Conservation (phyloP, 2,329 filamentous ascomycete species). For the Penicillium sp. region DNA sequence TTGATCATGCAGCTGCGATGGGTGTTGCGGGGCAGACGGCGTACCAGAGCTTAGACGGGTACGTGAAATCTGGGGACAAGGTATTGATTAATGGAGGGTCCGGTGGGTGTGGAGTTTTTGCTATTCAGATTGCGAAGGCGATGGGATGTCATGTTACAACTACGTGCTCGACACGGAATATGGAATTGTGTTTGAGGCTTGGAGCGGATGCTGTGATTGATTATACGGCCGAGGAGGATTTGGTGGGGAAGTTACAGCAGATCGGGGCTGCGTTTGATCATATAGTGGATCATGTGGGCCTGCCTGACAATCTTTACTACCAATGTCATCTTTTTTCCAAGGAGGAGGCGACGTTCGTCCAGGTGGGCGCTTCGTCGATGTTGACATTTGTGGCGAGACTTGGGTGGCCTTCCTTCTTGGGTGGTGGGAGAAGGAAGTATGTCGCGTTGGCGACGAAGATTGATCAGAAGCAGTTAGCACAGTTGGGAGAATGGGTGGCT, state of each 20-base stretch:
- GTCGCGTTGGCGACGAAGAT: constrained; percentile 34
- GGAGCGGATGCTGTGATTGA: constrained; percentile 66
- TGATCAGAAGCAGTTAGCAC: constrained; percentile 46
- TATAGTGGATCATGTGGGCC: constrained; percentile 59
- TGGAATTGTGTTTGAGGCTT: constrained; percentile 55
- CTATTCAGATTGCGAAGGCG: constrained; percentile 63
- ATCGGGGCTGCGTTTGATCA: constrained; percentile 53
- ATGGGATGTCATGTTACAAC: constrained; percentile 60
- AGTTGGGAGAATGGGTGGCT: constrained; percentile 56
- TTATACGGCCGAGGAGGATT: constrained; percentile 51
- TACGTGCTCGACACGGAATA: constrained; percentile 59
- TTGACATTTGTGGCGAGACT: constrained; percentile 38
- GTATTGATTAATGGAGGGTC: constrained; percentile 66
- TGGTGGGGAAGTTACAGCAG: constrained; percentile 48
- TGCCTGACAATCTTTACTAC: constrained; percentile 53
- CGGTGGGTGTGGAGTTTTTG: constrained; percentile 61
- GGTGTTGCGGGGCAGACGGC: constrained; percentile 50
- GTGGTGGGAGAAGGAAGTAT: constrained; percentile 48
- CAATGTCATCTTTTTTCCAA: constrained; percentile 53
- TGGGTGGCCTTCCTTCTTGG: constrained; percentile 48
- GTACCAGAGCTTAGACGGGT: constrained; percentile 48
- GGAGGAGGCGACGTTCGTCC: constrained; percentile 52
- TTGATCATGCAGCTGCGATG: constrained; percentile 44
- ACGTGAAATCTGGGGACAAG: constrained; percentile 52
- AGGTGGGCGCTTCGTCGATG: constrained; percentile 47